Base-by-base conservation (phyloP, 2,329 filamentous ascomycete species). In the Ramichloridium luteum region DNA sequence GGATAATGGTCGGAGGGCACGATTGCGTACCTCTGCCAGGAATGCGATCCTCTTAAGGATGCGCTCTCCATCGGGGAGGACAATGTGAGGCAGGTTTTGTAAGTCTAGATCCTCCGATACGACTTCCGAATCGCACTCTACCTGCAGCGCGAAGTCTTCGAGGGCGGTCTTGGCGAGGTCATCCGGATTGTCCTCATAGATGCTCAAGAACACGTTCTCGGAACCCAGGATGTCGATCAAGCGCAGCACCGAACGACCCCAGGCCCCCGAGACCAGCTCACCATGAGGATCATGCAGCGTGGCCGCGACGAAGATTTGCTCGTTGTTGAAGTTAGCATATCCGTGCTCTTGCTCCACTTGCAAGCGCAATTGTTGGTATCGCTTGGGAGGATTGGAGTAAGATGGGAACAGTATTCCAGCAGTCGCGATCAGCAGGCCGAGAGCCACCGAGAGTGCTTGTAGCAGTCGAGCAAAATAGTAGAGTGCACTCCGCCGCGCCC, bases 11-110 rank as follows among this genome's bases (percentile, higher is more conserved):
- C 64, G 60, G 14, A 85, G 55, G 0, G 77, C 79, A 27, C 71
- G 68, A 51, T 85, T 85, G 30, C 80, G 70, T 30, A 82, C 73
- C 50, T 78, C 72, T 9, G 80, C 77, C 13, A 85, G 62, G 53
- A 77, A 84, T 16, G 75, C 69, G 26, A 85, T 75, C n/a, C 80
- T 69, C 53, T 82, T 82, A 22, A 77, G 62, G n/a, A 74, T 68
- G 25, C 61, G 59, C 23, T 68, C 64, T 1, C 77, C 77, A 35
- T 70, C 71, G 2, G 77, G 74, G 20, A 81, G 59, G 2, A 61
- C 68, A 27, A 80, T 60, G 32, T 69, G 70, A 4, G 70, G 69
- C 2, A 83, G 61, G 1, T 57, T 55, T n/a, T 58, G 54, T 25
- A 74, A 49, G 36, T 74, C 60, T 26, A 83, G 55, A 41, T 74